These are phyloP conservation scores for Blastosporella zonata DNA, from an alignment of 1,284 basidiomycete genomes.

Conservation along the genomic window DNA sequence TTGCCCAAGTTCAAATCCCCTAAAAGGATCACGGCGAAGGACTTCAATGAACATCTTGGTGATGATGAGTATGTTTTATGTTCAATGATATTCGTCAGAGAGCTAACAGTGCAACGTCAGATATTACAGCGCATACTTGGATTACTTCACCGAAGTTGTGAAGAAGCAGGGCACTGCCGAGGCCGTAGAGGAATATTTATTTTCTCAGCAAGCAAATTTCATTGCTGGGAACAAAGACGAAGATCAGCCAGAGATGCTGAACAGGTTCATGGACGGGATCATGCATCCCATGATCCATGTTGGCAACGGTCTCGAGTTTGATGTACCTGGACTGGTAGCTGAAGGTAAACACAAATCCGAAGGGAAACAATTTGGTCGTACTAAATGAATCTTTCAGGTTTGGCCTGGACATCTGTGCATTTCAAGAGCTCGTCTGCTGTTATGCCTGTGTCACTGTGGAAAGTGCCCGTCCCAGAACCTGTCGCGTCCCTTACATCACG, in stretches of 20 bases:
- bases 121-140: conserved; percentile 57
- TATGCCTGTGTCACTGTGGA: conserved; percentile 15
- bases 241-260: conserved; percentile 53
- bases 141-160: conserved; percentile 52
- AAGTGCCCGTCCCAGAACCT: background rate
- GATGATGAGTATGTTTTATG: conserved; percentile 33
- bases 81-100: background rate
- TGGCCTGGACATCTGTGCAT: conserved; percentile 36
- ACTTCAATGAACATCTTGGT: conserved; percentile 38
- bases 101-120: conserved; percentile 28
- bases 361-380: background rate
- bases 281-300: conserved; percentile 60
- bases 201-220: conserved; percentile 52
- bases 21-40: conserved; percentile 27
- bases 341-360: conserved; percentile 42
- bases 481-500: conserved; percentile 10
- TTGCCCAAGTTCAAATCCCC: conserved; percentile 35
- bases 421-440: conserved; percentile 10
- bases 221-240: conserved; percentile 23
- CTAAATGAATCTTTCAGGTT: conserved; percentile 24
- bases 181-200: conserved; percentile 55
- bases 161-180: conserved; percentile 39
- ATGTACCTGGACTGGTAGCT: conserved; percentile 49
- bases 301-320: conserved; percentile 60
- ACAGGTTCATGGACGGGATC: conserved; percentile 50